These are phyloP conservation scores for Garcia nutans DNA, from an alignment of 345 rosid genomes.

Conservation along the genomic window DNA sequence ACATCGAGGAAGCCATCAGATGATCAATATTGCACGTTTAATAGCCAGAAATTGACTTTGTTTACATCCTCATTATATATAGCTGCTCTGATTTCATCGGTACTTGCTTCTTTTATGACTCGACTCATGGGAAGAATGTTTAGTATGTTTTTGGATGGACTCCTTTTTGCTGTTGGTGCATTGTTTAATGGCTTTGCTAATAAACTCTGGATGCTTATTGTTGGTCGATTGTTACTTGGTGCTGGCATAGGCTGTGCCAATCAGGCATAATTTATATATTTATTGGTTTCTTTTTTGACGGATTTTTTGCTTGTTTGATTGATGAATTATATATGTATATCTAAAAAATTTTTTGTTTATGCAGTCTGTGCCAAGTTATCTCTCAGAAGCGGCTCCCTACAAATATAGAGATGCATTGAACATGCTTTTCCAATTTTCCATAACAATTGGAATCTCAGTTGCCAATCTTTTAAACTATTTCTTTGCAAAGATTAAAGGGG, in stretches of 20 bases:
- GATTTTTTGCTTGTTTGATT: not conserved
- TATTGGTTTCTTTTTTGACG: too few species aligned
- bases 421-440: slow-evolving; percentile 28
- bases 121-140: slow-evolving; percentile 14
- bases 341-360: too few species aligned
- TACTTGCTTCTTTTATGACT: slow-evolving; percentile 16
- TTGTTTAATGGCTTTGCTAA: slow-evolving; percentile 30
- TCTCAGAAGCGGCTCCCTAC: slow-evolving; percentile 36
- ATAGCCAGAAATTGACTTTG: slow-evolving; percentile 34
- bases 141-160: slow-evolving; percentile 27
- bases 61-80: slow-evolving; percentile 45
- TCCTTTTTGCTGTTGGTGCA: slow-evolving; percentile 35
- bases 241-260: slow-evolving; percentile 39
- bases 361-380: slow-evolving; percentile 36
- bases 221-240: slow-evolving; percentile 40
- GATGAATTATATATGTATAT: too few species aligned
- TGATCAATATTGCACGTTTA: slow-evolving; percentile 39
- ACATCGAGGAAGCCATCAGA: slow-evolving; percentile 21
- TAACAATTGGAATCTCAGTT: slow-evolving; percentile 30
- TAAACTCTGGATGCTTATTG: slow-evolving; percentile 29
- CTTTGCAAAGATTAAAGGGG: slow-evolving; percentile 17
- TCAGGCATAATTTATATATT: slow-evolving; percentile 24
- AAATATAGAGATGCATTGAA: slow-evolving; percentile 32
- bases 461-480: slow-evolving; percentile 32
- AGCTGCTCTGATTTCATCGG: slow-evolving; percentile 34